Base-by-base conservation (phyloP, 306 rosid species). In the Cicer yamashitae region DNA sequence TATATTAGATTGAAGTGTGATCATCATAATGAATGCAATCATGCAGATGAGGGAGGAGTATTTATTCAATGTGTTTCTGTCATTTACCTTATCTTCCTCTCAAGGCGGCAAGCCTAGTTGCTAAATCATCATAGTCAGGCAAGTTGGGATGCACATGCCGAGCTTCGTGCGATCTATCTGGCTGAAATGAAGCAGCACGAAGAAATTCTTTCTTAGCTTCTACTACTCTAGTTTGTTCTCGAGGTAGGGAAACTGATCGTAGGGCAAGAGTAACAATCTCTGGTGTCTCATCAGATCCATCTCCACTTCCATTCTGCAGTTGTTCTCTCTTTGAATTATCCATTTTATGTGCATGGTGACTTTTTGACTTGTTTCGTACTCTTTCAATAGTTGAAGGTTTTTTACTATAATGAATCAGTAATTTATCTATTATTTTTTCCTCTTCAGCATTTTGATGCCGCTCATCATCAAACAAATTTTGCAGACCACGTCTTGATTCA, bases 71-170 rank as follows among this genome's bases (percentile, higher is more conserved):
- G 9, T 57, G 25, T 43, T 71, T 71, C 50, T 61, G 41, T 69
- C 73, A 60, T 65, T 81, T 61, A 89, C 73, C 84, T 81, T 73
- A 90, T 76, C 82, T 78, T 73, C 93, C 97, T 80, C 84, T 86
- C 76, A 94, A 70, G 59, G 97, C 96, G 3, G 96, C 96, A 86
- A 94, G 86, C 67, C 84, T 86, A 25, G 96, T 91, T 75, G 97
- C 87, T 81, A 96, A 84, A 85, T 90, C 98, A 59, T 92, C 99
- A 64, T 87, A 96, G 80, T 92, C 91, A 14, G 97, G 99, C 59
- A 96, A 80, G 57, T 96, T 96, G 20, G 99, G 99, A 77, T 96
- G 99, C 71, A 96, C 99, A 18, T 92, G 97, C 72, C 77, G 75
- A 65, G 96, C 89, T 45, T 74, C 85, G 4, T 46, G 62, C 54